Evolutionary conservation across 2,329 filamentous ascomycete species (phyloP), one percentile per base, ranked within the genome.

Genomic region (Xylariaceae sp.): DNA sequence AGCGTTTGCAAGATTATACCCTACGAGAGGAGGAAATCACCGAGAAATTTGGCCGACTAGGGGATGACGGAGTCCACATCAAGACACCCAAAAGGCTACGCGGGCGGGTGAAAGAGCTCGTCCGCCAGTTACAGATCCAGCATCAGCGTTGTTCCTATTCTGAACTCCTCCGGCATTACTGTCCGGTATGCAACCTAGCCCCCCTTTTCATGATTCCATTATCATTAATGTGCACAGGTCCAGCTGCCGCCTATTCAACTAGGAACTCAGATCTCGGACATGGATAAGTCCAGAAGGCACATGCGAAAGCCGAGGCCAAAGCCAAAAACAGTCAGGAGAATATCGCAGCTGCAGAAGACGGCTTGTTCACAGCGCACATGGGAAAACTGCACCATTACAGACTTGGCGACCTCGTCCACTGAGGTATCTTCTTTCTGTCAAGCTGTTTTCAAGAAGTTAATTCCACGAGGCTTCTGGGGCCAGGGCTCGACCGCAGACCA

Each of bases 341-440:
- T 45, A 2, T 49, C 40, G 9, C 55, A 54, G 23, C 32, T 44
- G 2, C 59, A 40, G 27, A 39, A 38, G 6, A 14, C 47, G 9
- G 36, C 50, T 4, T 28, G 27, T n/a, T 41, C 57, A 8, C 34
- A 27, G 1, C 46, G 43, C 11, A 36, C 38, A n/a, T 78, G 62
- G 67, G 76, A 36, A 46, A 66, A 43, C 32, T 51, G 62, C 11
- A 67, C 68, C 9, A 65, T 92, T 31, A 78, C 80, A 23, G 75
- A 83, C 14, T 65, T 85, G 50, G 83, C 88, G 2, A 87, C 80
- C 12, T 75, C 85, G 0, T 48, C 67, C 3, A 66, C 78, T 1
- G 73, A 78, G 33, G 85, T 97, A 2, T 94, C 89, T 3, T 83
- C 86, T 1, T 97, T 94, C 56, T 95, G 88, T 59, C 84, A 83